Evolutionary conservation across 2,329 filamentous ascomycete species (phyloP).

Genomic region (Alternaria postmessia): DNA sequence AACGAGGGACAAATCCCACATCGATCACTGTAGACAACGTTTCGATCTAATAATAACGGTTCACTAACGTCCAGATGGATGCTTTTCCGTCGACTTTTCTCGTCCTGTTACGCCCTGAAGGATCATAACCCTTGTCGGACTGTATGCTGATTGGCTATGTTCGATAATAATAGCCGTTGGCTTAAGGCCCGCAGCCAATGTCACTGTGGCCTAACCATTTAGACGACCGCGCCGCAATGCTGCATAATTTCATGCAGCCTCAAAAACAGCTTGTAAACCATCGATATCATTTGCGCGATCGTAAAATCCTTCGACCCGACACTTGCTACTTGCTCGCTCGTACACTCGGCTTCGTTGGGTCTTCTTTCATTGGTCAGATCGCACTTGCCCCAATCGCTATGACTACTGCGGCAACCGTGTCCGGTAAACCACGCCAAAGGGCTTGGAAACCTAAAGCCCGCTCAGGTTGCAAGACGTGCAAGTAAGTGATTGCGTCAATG

Average conservation of each 20-base stretch:
- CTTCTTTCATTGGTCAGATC: neutral
- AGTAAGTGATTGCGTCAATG: slow-evolving; percentile 18
- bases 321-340: slow-evolving; percentile 2
- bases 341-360: neutral
- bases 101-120: neutral
- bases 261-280: slow-evolving; percentile 1
- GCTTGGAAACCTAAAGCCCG: slow-evolving; percentile 27
- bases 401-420: slow-evolving; percentile 5
- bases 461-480: slow-evolving; percentile 29
- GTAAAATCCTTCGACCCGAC: neutral
- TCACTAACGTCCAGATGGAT: neutral
- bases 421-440: slow-evolving; percentile 24
- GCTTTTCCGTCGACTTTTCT: neutral
- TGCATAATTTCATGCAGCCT: slow-evolving; percentile 13
- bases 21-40: neutral
- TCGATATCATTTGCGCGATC: slow-evolving; percentile 12
- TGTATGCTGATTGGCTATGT: neutral
- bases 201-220: slow-evolving; percentile 2
- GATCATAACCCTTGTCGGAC: neutral
- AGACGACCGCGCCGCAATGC: slow-evolving; percentile 11
- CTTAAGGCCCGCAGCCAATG: neutral
- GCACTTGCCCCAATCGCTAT: neutral
- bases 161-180: neutral
- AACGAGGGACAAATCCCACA: neutral
- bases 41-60: neutral